These are phyloP conservation scores for Didymella glomerata DNA, from an alignment of 2,329 filamentous ascomycete species.

Conservation along the genomic window DNA sequence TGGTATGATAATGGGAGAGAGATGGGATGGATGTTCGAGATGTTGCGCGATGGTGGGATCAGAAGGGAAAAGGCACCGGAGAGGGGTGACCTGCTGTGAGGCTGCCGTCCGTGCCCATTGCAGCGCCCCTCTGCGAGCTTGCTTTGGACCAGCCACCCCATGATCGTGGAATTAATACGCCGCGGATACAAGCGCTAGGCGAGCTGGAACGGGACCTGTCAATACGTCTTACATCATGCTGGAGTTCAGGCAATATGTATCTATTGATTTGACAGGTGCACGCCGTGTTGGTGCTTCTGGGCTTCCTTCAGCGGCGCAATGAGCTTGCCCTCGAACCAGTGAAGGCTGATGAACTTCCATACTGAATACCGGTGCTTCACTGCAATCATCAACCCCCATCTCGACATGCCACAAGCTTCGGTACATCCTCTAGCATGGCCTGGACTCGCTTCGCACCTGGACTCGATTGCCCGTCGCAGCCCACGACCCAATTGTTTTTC, in stretches of 20 bases:
- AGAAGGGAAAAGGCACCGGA: constrained; percentile 1
- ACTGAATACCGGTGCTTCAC: neutral
- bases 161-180: constrained; percentile 17
- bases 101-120: constrained; percentile 1
- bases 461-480: constrained; percentile 40
- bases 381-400: neutral
- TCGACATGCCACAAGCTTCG: constrained; percentile 7
- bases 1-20: constrained; percentile 37
- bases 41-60: constrained; percentile 27
- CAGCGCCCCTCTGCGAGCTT: constrained; percentile 12
- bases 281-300: neutral
- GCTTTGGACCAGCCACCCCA: constrained; percentile 14
- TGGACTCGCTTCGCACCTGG: constrained; percentile 17
- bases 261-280: neutral
- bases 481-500: constrained; percentile 38
- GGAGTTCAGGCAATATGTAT: neutral
- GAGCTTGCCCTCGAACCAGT: neutral
- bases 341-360: neutral
- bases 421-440: constrained; percentile 9
- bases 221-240: constrained; percentile 12
- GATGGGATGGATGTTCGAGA: constrained; percentile 37
- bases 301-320: neutral
- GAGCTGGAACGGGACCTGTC: constrained; percentile 2
- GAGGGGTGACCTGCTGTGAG: neutral
- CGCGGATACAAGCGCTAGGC: constrained; percentile 17